These are phyloP conservation scores for Clonostachys sp. DNA, from an alignment of 2,329 filamentous ascomycete species.

Conservation along the genomic window DNA sequence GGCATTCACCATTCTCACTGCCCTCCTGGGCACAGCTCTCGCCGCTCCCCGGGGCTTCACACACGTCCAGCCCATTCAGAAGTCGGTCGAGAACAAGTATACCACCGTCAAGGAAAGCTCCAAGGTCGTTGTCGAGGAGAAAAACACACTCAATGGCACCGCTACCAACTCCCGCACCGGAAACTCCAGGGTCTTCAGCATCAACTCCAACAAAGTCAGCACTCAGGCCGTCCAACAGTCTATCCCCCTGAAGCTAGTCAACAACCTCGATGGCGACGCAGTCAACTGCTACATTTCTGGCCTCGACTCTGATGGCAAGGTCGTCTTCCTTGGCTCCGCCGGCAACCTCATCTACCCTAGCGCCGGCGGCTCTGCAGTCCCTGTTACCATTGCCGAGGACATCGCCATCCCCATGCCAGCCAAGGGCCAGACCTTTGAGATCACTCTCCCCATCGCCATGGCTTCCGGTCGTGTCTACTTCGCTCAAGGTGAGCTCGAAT, in stretches of 20 bases:
- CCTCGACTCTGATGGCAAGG: slow-evolving; percentile 25
- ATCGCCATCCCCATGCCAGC: slow-evolving; percentile 36
- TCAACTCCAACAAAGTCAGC: too few relatives aligned
- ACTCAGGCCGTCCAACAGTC: too few relatives aligned
- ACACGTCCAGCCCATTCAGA: not conserved
- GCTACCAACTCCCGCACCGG: slow-evolving; percentile 6
- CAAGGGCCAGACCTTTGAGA: slow-evolving; percentile 25
- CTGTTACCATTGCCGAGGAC: slow-evolving; percentile 27
- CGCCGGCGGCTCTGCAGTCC: slow-evolving; percentile 22
- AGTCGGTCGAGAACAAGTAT: slow-evolving; percentile 8
- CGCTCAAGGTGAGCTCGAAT: slow-evolving; percentile 31
- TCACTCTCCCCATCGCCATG: slow-evolving; percentile 34
- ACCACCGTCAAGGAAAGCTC: slow-evolving; percentile 22
- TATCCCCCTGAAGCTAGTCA: slow-evolving; percentile 28
- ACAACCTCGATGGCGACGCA: slow-evolving; percentile 30
- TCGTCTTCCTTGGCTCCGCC: slow-evolving; percentile 37
- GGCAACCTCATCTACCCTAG: slow-evolving; percentile 36
- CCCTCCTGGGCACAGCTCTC: slow-evolving; percentile 7
- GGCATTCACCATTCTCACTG: slow-evolving; percentile 1
- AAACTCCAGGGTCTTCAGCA: too few relatives aligned
- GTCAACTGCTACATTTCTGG: slow-evolving; percentile 42
- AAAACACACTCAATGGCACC: slow-evolving; percentile 34
- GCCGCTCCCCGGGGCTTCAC: slow-evolving; percentile 3
- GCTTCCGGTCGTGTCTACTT: slow-evolving; percentile 39
- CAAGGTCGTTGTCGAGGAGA: slow-evolving; percentile 25